Conservation (phyloP, 148 eudicot genomes). For the Rhododendron molle region DNA sequence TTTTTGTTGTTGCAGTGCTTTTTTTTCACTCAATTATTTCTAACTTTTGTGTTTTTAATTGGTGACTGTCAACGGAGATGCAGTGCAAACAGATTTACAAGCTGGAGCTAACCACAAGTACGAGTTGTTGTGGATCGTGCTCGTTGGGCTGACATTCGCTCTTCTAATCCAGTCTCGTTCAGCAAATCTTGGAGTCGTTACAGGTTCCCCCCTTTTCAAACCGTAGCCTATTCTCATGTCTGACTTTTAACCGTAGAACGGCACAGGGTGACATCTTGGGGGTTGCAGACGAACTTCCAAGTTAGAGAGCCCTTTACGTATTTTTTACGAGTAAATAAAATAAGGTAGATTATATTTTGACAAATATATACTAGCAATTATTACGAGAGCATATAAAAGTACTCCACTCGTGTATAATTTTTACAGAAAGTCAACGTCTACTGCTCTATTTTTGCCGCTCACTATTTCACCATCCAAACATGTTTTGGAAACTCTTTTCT, state of each 20-base stretch:
- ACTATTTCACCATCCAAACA: too few species aligned
- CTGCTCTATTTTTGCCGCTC: too few species aligned
- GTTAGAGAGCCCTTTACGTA: background rate
- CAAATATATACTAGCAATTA: too few species aligned
- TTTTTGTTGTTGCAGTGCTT: background rate
- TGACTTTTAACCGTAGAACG: background rate
- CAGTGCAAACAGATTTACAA: conserved; percentile 33
- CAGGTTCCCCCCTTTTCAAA: conserved; percentile 10
- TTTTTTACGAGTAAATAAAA: background rate
- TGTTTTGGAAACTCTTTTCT: too few species aligned
- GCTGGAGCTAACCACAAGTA: conserved; percentile 29
- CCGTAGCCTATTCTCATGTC: background rate
- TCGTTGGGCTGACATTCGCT: conserved; percentile 16
- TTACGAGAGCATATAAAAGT: background rate
- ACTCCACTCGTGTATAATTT: too few species aligned
- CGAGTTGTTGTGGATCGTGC: conserved; percentile 21
- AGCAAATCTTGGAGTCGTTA: conserved; percentile 23
- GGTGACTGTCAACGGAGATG: background rate
- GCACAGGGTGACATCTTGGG: background rate
- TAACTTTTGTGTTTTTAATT: background rate
- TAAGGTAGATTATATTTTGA: too few species aligned
- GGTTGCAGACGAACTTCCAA: background rate
- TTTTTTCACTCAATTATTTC: background rate
- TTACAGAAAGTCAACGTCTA: too few species aligned
- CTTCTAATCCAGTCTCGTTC: conserved; percentile 22